Percentiles rank a stretch among this genome's conserved stretches.
Conservation (phyloP, 2,329 filamentous ascomycete species). For the Aspergillus ochraceoroseus region DNA sequence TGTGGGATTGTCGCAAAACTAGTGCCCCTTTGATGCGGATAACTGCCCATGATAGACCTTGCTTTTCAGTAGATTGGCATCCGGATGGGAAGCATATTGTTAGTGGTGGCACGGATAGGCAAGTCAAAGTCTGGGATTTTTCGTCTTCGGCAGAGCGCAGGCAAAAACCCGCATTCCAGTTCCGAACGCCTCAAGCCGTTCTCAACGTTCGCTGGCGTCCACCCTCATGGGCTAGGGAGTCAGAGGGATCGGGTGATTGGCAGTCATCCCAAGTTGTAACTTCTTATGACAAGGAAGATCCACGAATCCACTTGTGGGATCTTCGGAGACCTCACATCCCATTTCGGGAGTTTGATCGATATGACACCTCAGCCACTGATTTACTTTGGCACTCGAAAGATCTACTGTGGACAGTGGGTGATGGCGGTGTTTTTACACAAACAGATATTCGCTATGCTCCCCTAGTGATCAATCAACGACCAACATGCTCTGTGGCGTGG, state of each 20-base stretch:
- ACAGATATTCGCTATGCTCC: slow-evolving; percentile 57
- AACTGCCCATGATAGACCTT: slow-evolving; percentile 57
- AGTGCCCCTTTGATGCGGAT: slow-evolving; percentile 56
- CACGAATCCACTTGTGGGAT: slow-evolving; percentile 61
- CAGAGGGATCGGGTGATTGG: slow-evolving; percentile 50
- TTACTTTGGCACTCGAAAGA: slow-evolving; percentile 62
- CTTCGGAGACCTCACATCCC: slow-evolving; percentile 59
- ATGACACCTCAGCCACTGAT: slow-evolving; percentile 53
- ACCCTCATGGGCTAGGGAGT: slow-evolving; percentile 52
- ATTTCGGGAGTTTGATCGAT: slow-evolving; percentile 56
- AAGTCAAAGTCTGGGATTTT: slow-evolving; percentile 62
- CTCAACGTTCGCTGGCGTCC: slow-evolving; percentile 60
- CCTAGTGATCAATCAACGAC: slow-evolving; percentile 55
- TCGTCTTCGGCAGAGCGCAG: slow-evolving; percentile 52
- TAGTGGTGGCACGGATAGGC: slow-evolving; percentile 59
- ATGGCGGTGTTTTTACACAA: slow-evolving; percentile 58
- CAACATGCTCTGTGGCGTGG: slow-evolving; percentile 54
- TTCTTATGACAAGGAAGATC: slow-evolving; percentile 58
- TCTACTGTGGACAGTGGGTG: slow-evolving; percentile 60
- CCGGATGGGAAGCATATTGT: slow-evolving; percentile 61
- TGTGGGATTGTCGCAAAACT: slow-evolving; percentile 59
- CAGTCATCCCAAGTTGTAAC: slow-evolving; percentile 60
- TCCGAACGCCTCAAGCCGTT: slow-evolving; percentile 59
- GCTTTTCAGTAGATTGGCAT: slow-evolving; percentile 62
- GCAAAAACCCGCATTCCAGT: slow-evolving; percentile 55